Evolutionary conservation across 169 alveolate species (phyloP).

Genomic region (Plasmodium billcollinsi): DNA sequence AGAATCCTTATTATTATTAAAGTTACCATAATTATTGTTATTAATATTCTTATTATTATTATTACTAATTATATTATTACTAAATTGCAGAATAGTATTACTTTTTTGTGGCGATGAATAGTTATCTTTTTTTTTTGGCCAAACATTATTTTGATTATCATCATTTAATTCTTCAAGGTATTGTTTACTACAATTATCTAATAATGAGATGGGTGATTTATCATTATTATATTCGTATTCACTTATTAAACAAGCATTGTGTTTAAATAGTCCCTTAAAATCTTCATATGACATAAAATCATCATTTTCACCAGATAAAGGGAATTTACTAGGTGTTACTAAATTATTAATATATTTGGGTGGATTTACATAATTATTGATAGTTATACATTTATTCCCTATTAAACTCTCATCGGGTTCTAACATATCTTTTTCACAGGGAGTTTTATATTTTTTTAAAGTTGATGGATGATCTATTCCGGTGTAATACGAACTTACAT

Average conservation of each 20-base stretch:
- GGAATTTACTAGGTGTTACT: conserved; percentile 45
- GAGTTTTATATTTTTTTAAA: conserved; percentile 62
- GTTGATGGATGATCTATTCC: conserved; percentile 65
- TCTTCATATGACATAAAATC: conserved; percentile 54
- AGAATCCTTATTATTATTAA: conserved; percentile 8
- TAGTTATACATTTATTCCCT: conserved; percentile 75
- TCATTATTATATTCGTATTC: conserved; percentile 73
- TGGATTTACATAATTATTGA: conserved; percentile 73
- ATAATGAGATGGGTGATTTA: conserved; percentile 5
- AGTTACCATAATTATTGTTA: no score
- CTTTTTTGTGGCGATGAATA: conserved; percentile 12
- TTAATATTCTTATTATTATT: no score
- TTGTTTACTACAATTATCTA: conserved; percentile 21
- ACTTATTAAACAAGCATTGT: conserved; percentile 66
- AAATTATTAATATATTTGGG: conserved; percentile 60
- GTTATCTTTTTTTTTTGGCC: conserved; percentile 66
- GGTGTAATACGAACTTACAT: conserved; percentile 41
- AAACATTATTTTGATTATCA: conserved; percentile 37
- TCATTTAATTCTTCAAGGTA: conserved; percentile 12
- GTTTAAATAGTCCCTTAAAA: conserved; percentile 52
- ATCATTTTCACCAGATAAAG: conserved; percentile 66
- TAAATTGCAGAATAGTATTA: not conserved
- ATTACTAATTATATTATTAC: no score
- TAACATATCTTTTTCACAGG: conserved; percentile 75
- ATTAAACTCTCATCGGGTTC: conserved; percentile 75